phyloP scores from a whole-genome alignment of 2,329 filamentous ascomycete species.

The Monilinia polystroma region DNA sequence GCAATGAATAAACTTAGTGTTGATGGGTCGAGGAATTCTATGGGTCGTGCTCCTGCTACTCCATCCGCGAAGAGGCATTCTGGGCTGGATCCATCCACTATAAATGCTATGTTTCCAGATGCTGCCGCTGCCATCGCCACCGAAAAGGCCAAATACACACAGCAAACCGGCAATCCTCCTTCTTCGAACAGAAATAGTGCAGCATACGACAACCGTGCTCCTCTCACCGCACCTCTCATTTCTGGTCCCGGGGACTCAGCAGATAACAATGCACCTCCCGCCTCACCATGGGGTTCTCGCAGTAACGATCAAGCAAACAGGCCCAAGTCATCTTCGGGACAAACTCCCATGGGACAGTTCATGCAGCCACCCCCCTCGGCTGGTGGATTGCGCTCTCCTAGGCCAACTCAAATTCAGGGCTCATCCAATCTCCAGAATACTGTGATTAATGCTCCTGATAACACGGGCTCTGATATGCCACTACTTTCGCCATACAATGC shows the following conservation, averaged over 20 bases:
- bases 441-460: slow-evolving; percentile 72
- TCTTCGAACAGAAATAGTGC: slow-evolving; percentile 91
- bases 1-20: slow-evolving; percentile 95
- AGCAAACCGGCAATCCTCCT: slow-evolving; percentile 86
- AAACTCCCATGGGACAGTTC: slow-evolving; percentile 91
- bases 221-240: slow-evolving; percentile 73
- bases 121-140: slow-evolving; percentile 97
- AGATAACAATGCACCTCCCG: slow-evolving; percentile 61
- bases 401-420: slow-evolving; percentile 60
- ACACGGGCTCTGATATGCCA: slow-evolving; percentile 68
- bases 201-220: slow-evolving; percentile 70
- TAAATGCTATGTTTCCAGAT: slow-evolving; percentile 99
- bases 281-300: slow-evolving; percentile 75
- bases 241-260: slow-evolving; percentile 64
- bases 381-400: slow-evolving; percentile 70
- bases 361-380: slow-evolving; percentile 76
- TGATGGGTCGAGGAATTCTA: slow-evolving; percentile 81
- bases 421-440: slow-evolving; percentile 78
- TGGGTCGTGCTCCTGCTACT: slow-evolving; percentile 75
- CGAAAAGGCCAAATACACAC: slow-evolving; percentile 95
- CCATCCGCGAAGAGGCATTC: slow-evolving; percentile 87
- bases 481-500: slow-evolving; percentile 80
- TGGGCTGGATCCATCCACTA: slow-evolving; percentile 86
- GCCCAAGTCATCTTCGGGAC: slow-evolving; percentile 76
- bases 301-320: slow-evolving; percentile 53